Percentiles rank a stretch among this genome's conserved stretches.
These are phyloP conservation scores for Ostreobium quekettii DNA, from an alignment of 139 green algal species.

Conservation along the genomic window DNA sequence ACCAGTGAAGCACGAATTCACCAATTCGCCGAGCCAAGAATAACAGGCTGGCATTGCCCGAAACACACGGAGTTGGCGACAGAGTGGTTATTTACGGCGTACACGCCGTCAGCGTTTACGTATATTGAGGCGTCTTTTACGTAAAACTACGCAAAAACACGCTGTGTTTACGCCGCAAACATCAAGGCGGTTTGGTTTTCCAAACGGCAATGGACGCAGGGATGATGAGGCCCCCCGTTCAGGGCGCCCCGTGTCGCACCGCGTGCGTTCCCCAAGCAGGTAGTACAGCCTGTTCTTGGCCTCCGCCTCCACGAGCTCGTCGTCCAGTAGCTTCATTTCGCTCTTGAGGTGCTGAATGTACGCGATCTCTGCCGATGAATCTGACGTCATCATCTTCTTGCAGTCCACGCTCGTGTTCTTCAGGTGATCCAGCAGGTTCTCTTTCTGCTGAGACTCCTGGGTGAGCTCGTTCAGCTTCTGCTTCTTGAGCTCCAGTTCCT, in stretches of 20 bases:
- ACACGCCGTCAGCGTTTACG: too few species aligned
- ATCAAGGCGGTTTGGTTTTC: neutral
- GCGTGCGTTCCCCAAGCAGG: slow-evolving; percentile 63
- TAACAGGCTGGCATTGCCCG: too few species aligned
- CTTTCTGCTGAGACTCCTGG: slow-evolving; percentile 23
- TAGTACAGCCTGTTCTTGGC: slow-evolving; percentile 80
- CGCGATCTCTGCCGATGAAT: slow-evolving; percentile 33
- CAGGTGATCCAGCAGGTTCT: slow-evolving; percentile 11
- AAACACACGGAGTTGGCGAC: too few species aligned
- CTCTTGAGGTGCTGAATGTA: slow-evolving; percentile 44
- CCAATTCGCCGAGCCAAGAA: too few species aligned
- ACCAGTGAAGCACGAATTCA: too few species aligned
- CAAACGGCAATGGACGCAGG: neutral
- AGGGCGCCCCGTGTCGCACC: slow-evolving; percentile 29
- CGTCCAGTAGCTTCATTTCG: slow-evolving; percentile 61
- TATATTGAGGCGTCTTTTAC: too few species aligned
- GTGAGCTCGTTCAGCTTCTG: slow-evolving; percentile 72
- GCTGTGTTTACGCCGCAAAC: neutral
- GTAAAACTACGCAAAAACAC: too few species aligned
- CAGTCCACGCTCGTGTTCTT: slow-evolving; percentile 11
- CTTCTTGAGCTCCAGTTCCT: slow-evolving; percentile 70
- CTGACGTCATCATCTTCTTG: slow-evolving; percentile 32
- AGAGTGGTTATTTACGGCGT: too few species aligned
- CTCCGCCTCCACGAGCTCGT: slow-evolving; percentile 68
- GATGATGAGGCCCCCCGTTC: neutral